Base-by-base conservation (phyloP, 306 rosid genomes). In the Lablab purpureus region DNA sequence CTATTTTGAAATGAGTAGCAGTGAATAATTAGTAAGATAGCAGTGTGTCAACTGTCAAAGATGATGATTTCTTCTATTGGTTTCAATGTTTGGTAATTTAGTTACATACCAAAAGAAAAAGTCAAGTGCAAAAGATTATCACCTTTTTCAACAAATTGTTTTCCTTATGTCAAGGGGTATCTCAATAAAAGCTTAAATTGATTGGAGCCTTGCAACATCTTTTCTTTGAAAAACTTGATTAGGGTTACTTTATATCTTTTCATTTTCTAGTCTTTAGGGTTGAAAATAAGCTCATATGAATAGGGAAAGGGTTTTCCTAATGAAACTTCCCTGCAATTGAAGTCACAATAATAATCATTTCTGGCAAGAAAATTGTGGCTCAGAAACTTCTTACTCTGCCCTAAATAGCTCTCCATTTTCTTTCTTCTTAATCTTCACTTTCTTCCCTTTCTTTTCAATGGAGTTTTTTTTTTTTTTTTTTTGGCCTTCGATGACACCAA, bases 321-420 rank as follows among this genome's bases (percentile, higher is more conserved):
- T 60, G 76, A 85, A 82, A 78, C 77, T 79, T 82, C 74, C 79
- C 86, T 47, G 69, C 81, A 85, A 7, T 79, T 82, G 49, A 85
- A 78, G 88, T 85, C 84, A 79, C 30, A 13, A 23, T 28, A 43
- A 21, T 30, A 78, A 85, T 85, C 19, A 85, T 81, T 47, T 52
- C 52, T 41, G 52, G 75, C 43, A 45, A 50, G 66, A 72, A 76
- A 81, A 27, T 77, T 18, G 32, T 60, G 11, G 7, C 25, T 7
- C 36, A 12, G 77, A 83, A 74, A 78, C 47, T 67, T 85, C 76
- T 76, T 46, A 64, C 82, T 70, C 45, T 43, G 77, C 64, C 25
- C 17, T 59, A 41, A 73, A 58, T 59, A 10, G 49, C 4, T 47
- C 30, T 11, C 3, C 13, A 19, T 49, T 71, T 51, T 63, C 4